Evolutionary conservation across 2,329 filamentous ascomycete genomes (phyloP).

Genomic region (Plenodomus tracheiphilus): DNA sequence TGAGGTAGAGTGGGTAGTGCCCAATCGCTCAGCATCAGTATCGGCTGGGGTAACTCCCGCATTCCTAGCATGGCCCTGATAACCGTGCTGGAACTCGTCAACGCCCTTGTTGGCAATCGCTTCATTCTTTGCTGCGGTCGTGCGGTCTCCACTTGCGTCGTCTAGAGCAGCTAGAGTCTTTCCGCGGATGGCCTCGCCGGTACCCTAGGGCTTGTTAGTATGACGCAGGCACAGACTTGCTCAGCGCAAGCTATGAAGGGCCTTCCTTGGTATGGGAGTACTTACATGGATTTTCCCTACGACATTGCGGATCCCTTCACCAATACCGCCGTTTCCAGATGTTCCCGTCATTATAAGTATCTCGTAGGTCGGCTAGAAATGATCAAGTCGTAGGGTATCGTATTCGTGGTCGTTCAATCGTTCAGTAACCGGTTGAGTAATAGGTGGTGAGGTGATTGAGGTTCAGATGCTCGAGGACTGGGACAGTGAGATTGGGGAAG

Average conservation of each 20-base stretch:
- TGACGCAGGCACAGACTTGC: background rate
- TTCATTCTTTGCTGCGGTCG: conserved; percentile 33
- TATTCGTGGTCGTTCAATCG: background rate
- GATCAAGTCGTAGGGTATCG: background rate
- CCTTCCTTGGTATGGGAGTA: background rate
- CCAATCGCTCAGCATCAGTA: conserved; percentile 27
- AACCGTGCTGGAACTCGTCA: conserved; percentile 40
- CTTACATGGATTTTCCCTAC: conserved; percentile 42
- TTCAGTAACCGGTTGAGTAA: background rate
- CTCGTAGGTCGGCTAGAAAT: background rate
- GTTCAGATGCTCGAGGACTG: too few species aligned
- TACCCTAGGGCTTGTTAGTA: conserved; percentile 32
- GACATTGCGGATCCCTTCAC: conserved; percentile 39
- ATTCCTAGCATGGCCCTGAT: conserved; percentile 34
- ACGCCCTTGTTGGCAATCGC: conserved; percentile 38
- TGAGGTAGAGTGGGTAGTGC: conserved; percentile 16
- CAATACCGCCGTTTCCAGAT: conserved; percentile 27
- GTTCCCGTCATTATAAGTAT: conserved; percentile 24
- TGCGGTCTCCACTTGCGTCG: conserved; percentile 34
- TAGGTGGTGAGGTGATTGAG: background rate
- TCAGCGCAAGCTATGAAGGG: too few species aligned
- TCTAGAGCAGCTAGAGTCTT: conserved; percentile 43
- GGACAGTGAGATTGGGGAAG: background rate
- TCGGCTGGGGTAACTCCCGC: conserved; percentile 34
- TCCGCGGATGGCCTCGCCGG: conserved; percentile 45